Evolutionary conservation across 371 early-diverging fungal genomes (phyloP).

Genomic region (Coemansia sp.): DNA sequence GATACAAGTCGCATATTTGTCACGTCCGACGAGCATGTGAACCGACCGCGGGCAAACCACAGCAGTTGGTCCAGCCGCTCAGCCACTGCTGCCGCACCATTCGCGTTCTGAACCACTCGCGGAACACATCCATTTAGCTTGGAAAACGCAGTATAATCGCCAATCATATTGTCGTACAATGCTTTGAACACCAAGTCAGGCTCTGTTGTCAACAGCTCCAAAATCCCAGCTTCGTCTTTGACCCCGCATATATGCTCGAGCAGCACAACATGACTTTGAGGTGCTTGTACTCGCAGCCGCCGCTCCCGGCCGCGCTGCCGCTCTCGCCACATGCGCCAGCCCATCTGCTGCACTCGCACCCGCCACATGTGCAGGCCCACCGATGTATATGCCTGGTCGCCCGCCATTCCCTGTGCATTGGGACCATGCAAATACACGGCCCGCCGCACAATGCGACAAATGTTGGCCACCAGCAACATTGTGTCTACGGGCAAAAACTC

Average conservation of each 20-base stretch:
- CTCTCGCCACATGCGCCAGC: conserved; percentile 35
- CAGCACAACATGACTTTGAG: conserved; percentile 22
- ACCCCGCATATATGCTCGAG: conserved; percentile 28
- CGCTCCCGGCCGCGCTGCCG: conserved; percentile 27
- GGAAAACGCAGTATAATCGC: conserved; percentile 24
- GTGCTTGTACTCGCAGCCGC: conserved; percentile 19
- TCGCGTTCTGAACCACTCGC: not conserved
- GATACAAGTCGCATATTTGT: conserved; percentile 24
- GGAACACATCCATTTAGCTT: conserved; percentile 2
- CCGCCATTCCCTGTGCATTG: conserved; percentile 2
- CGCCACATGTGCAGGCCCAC: conserved; percentile 38
- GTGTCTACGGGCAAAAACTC: conserved; percentile 21
- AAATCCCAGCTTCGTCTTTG: conserved; percentile 16
- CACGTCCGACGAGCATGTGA: conserved; percentile 7
- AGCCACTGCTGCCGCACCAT: conserved; percentile 11
- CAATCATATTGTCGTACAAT: conserved; percentile 20
- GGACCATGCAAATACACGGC: conserved; percentile 25
- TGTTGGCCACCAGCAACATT: conserved; percentile 22
- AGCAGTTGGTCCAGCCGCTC: conserved; percentile 45
- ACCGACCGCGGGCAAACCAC: conserved; percentile 46
- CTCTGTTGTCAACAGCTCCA: conserved; percentile 17
- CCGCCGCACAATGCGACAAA: conserved; percentile 41
- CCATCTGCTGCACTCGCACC: conserved; percentile 30
- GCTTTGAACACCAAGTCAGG: conserved; percentile 47
- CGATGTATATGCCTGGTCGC: conserved; percentile 24